Percentiles rank a stretch among this genome's conserved stretches.
Evolutionary conservation across 75 land plant species (phyloP).

Genomic region (Picea glauca): DNA sequence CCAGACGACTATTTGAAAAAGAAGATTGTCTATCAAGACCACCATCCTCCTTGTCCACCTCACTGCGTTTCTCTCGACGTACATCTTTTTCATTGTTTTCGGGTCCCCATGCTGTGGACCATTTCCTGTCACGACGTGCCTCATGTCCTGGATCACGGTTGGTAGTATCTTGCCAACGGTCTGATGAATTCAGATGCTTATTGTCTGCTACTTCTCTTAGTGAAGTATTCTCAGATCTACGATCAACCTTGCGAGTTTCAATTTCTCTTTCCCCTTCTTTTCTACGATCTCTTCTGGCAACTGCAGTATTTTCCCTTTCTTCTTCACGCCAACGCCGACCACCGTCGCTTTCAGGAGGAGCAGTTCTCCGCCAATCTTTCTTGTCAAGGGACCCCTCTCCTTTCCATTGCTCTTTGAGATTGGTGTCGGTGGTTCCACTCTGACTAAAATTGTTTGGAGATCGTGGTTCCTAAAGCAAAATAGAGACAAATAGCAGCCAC

Average conservation of each 20-base stretch:
- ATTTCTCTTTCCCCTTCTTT: conserved; percentile 59
- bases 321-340: conserved; percentile 94
- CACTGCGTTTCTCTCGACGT: conserved; percentile 62
- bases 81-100: conserved; percentile 88
- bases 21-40: conserved; percentile 38
- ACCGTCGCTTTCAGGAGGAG: conserved; percentile 42
- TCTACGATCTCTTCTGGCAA: conserved; percentile 71
- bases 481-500: neutral
- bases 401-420: conserved; percentile 66
- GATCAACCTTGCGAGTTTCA: conserved; percentile 32
- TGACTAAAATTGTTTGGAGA: conserved; percentile 27
- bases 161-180: conserved; percentile 61
- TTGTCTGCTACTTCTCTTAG: conserved; percentile 47
- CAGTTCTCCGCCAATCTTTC: conserved; percentile 75
- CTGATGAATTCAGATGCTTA: conserved; percentile 38
- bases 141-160: conserved; percentile 57
- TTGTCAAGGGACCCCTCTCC: conserved; percentile 67
- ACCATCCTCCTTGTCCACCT: conserved; percentile 73
- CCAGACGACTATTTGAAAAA: conserved; percentile 15
- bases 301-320: conserved; percentile 82
- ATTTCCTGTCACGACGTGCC: conserved; percentile 76
- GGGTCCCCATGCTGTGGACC: conserved; percentile 97
- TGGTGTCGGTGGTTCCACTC: conserved; percentile 34
- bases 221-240: conserved; percentile 43
- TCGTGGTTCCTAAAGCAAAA: conserved; percentile 44